phyloP scores from a whole-genome alignment of 441 rosid species.

The Arabidopsis lyrata region DNA sequence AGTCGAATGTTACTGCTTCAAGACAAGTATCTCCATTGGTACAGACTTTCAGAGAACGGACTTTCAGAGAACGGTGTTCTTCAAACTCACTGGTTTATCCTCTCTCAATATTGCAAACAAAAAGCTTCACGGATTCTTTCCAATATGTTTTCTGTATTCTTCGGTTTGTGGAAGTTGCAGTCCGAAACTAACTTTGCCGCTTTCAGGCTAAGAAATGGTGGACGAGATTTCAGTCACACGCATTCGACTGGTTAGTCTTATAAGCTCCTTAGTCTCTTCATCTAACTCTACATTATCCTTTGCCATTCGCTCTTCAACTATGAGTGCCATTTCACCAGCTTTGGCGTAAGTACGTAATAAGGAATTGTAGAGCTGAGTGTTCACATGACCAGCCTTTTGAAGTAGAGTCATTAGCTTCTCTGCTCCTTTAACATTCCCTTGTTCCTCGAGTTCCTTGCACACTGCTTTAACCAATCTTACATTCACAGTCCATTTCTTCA shows the following conservation, averaged over 20 bases:
- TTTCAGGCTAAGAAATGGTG: constrained; percentile 39
- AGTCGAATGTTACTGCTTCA: background rate
- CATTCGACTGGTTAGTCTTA: constrained; percentile 65
- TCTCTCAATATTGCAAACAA: constrained; percentile 8
- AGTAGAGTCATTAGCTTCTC: constrained; percentile 69
- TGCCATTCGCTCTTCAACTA: constrained; percentile 75
- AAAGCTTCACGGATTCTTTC: background rate
- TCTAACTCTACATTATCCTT: constrained; percentile 67
- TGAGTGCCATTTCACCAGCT: constrained; percentile 81
- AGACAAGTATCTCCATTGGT: background rate
- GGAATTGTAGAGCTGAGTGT: constrained; percentile 70
- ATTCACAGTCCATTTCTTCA: constrained; percentile 72
- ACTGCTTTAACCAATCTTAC: constrained; percentile 55
- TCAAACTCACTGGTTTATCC: background rate
- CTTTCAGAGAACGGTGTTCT: background rate
- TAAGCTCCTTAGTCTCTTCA: constrained; percentile 70
- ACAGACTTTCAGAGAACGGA: background rate
- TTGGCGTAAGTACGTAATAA: constrained; percentile 71
- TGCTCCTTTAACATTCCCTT: constrained; percentile 62
- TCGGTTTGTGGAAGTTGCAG: constrained; percentile 11
- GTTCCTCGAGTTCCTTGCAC: constrained; percentile 62
- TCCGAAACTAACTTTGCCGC: background rate
- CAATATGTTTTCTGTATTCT: background rate
- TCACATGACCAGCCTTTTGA: constrained; percentile 67
- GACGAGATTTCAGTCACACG: constrained; percentile 62